Conservation (phyloP, 2,329 filamentous ascomycete species). For the Xylaria polymorpha region DNA sequence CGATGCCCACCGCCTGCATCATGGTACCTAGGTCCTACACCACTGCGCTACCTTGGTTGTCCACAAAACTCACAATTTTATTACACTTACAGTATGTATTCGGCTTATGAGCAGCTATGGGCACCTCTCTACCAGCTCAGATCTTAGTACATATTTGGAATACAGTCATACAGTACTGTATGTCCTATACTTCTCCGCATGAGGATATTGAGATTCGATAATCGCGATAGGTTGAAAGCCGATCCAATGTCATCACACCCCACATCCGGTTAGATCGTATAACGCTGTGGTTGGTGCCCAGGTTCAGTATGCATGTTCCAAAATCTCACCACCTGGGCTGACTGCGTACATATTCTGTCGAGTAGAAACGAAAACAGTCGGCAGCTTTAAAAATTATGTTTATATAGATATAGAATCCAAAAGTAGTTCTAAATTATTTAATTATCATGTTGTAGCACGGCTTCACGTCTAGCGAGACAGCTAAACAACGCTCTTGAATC, state of each 20-base stretch:
- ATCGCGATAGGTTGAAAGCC: slow-evolving; percentile 16
- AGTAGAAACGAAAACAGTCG: background rate
- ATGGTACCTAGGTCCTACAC: background rate
- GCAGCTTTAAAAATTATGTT: background rate
- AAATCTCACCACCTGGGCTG: slow-evolving; percentile 1
- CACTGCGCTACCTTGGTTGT: background rate
- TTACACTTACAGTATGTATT: background rate
- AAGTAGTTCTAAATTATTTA: background rate
- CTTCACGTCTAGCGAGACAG: background rate
- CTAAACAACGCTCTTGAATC: background rate
- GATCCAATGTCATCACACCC: slow-evolving; percentile 3
- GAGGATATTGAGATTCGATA: background rate
- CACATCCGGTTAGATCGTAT: slow-evolving; percentile 3
- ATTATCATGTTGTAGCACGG: background rate
- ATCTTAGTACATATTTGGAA: slow-evolving; percentile 10
- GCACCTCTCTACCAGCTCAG: background rate
- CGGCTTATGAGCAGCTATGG: background rate
- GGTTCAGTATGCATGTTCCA: background rate
- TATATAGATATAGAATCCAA: background rate
- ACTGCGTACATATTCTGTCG: too few relatives aligned
- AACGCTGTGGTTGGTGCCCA: background rate
- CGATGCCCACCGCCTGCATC: slow-evolving; percentile 8
- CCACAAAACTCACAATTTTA: too few relatives aligned
- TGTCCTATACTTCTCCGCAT: background rate
- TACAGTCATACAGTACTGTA: background rate